phyloP scores from a whole-genome alignment of 208 protist genomes.

The Entamoeba histolytica region DNA sequence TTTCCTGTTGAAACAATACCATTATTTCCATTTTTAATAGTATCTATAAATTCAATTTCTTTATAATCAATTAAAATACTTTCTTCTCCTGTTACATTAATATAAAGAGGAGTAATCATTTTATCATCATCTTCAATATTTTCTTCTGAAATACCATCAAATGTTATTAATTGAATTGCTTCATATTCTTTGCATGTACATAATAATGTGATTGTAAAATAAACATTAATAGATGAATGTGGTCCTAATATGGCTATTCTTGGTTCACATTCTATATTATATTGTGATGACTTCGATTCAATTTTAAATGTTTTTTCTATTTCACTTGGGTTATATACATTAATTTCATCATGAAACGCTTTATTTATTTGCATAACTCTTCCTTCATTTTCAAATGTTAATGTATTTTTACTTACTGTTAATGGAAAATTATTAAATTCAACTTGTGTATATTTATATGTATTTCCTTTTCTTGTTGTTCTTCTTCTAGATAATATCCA shows the following conservation, averaged over 20 bases:
- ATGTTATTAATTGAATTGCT: not conserved
- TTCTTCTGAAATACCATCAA: not conserved
- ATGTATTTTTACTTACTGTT: not conserved
- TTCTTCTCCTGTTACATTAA: not conserved
- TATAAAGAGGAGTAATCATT: not conserved
- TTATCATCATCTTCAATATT: not conserved
- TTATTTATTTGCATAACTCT: not conserved
- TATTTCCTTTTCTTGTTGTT: not conserved
- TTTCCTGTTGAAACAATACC: not conserved
- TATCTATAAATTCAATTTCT: not conserved
- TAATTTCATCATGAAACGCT: not conserved
- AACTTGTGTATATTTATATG: not conserved
- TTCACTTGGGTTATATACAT: not conserved
- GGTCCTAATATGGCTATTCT: not conserved
- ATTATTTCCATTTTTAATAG: not conserved
- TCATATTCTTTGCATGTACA: not conserved
- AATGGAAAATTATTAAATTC: not conserved
- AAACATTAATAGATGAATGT: not conserved
- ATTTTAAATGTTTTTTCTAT: not conserved
- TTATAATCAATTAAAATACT: not conserved
- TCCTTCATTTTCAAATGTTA: not conserved
- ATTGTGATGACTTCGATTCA: not conserved
- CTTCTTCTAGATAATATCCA: not conserved
- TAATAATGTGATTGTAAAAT: not conserved
- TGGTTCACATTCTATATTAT: not conserved